Base-by-base conservation (phyloP, 192 early-diverging fungal species). In the Lunasporangiospora selenospora region DNA sequence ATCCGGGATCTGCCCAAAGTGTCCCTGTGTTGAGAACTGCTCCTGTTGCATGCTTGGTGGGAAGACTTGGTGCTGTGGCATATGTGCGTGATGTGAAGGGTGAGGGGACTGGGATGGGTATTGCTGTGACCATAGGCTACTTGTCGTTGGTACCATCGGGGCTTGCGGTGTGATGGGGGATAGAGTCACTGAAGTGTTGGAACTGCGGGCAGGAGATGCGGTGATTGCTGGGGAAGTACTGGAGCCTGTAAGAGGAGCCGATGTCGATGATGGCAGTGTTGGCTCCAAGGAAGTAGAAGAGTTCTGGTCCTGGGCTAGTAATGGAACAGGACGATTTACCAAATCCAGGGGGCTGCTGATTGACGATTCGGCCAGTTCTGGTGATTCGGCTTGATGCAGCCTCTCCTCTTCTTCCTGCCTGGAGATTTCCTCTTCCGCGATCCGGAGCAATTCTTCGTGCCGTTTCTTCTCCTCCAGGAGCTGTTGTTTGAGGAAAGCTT, bases 401-500 rank as follows among this genome's bases (percentile, higher is more conserved):
- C 8, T 64, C 54, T 78, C 64, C 44, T 39, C 26, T 18, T 37
- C 40, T 5, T 21, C 18, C 33, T 56, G 19, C 44, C 26, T 7
- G 8, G 46, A 69, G 2, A 62, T 30, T 9, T 75, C 67, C 27
- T 78, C 56, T 4, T 78, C 52, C 0, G 45, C 71, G 18, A 43
- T 40, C 21, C 44, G 48, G 12, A 59, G 69, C 15, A 73, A 24
- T 24, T 73, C 69, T 26, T 73, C 53, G 39, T 73, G 69, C 19
- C 69, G 53, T 29, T 23, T 30, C 30, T 73, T 59, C 12, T 73
- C 69, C 19, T 63, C 60, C 3, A 36, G 47, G 5, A 73, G 61
- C 19, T 73, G 69, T 26, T 63, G 55, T 50, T 73, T 62, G 29
- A 73, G 27, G 31, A 46, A 62, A 1, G 43, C 48, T 42, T 73